Evolutionary conservation across 768 basidiomycete genomes (phyloP).

Genomic region (Mycena albidolilacea): DNA sequence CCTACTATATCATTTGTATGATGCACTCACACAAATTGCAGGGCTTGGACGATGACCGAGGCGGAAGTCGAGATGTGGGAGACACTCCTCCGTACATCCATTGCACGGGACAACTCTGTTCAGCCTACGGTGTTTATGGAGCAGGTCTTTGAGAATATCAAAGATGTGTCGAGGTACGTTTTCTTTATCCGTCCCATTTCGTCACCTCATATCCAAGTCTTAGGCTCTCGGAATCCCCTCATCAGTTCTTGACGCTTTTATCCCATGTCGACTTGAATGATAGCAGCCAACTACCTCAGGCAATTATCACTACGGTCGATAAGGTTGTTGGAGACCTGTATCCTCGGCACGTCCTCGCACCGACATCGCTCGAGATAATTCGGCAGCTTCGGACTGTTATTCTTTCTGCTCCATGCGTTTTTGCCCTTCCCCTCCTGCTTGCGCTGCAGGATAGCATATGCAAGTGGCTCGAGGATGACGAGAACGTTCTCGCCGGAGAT

Average conservation of each 20-base stretch:
- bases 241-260: slow-evolving; percentile 44
- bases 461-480: slow-evolving; percentile 69
- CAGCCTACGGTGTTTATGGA: slow-evolving; percentile 44
- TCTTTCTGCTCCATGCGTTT: slow-evolving; percentile 41
- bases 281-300: slow-evolving; percentile 37
- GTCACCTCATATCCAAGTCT: not conserved
- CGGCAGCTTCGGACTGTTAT: slow-evolving; percentile 52
- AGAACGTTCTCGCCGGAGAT: slow-evolving; percentile 53
- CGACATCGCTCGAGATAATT: slow-evolving; percentile 55
- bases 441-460: slow-evolving; percentile 56
- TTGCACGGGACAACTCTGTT: slow-evolving; percentile 46
- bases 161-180: slow-evolving; percentile 34
- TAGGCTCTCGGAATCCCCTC: slow-evolving; percentile 45
- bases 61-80: slow-evolving; percentile 62
- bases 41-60: slow-evolving; percentile 61
- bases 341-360: slow-evolving; percentile 45
- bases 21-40: slow-evolving; percentile 42
- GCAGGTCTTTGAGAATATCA: slow-evolving; percentile 46
- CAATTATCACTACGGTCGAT: slow-evolving; percentile 49
- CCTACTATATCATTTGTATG: slow-evolving; percentile 1
- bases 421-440: slow-evolving; percentile 54
- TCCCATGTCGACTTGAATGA: slow-evolving; percentile 42
- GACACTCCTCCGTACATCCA: slow-evolving; percentile 49
- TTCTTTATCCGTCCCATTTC: no score
- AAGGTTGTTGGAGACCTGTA: slow-evolving; percentile 53